Percentiles rank a stretch among this genome's conserved stretches.
Evolutionary conservation across 768 basidiomycete genomes (phyloP).

Genomic region (Russula brevipes): DNA sequence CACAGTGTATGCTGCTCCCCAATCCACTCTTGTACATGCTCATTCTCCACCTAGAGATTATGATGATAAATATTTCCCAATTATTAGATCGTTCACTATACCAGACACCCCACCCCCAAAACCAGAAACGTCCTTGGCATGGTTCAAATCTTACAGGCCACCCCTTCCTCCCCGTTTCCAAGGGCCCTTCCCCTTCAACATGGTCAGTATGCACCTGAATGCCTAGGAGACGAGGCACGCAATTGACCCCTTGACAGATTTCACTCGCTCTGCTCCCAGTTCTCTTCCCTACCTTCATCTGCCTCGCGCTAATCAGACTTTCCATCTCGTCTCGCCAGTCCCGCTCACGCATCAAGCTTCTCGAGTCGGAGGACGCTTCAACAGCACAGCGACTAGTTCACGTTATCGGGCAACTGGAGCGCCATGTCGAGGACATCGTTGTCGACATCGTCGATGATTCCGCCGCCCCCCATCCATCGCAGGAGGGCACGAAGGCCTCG

Average conservation of each 20-base stretch:
- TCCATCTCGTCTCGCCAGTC: constrained; percentile 55
- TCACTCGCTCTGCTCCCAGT: constrained; percentile 56
- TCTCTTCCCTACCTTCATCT: constrained; percentile 54
- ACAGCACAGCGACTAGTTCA: constrained; percentile 49
- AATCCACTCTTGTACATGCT: neutral
- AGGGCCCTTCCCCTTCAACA: constrained; percentile 57
- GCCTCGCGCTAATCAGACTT: constrained; percentile 52
- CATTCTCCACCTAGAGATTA: constrained; percentile 1
- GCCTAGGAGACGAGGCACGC: neutral
- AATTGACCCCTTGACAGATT: constrained; percentile 34
- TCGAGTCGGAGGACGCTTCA: constrained; percentile 50
- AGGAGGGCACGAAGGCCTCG: constrained; percentile 22
- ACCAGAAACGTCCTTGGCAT: neutral
- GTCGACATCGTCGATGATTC: constrained; percentile 51
- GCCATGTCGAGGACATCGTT: constrained; percentile 54
- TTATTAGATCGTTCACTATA: constrained; percentile 20
- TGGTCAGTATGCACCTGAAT: constrained; percentile 42
- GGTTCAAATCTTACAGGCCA: constrained; percentile 19
- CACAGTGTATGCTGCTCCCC: constrained; percentile 44
- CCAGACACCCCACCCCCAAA: constrained; percentile 13
- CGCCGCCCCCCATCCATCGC: neutral
- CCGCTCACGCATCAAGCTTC: constrained; percentile 54
- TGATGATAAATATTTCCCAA: constrained; percentile 22
- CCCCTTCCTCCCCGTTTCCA: constrained; percentile 17
- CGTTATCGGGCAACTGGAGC: constrained; percentile 54